Evolutionary conservation across 805 yeast genomes (phyloP).

Genomic region (Maudiozyma bulderi): DNA sequence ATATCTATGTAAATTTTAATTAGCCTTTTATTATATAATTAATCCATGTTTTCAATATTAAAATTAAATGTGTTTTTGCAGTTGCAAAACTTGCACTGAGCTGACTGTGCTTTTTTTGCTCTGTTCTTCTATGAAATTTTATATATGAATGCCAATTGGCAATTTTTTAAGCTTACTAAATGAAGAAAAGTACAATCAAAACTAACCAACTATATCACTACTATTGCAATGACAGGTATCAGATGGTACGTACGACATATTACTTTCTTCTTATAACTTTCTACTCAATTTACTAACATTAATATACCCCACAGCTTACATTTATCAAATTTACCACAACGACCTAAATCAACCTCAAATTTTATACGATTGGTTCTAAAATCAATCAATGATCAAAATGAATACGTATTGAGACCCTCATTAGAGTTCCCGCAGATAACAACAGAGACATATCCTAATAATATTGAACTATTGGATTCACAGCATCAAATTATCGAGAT

Average conservation of each 20-base stretch:
- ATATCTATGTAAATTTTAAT: background rate
- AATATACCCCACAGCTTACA: slow-evolving; percentile 7
- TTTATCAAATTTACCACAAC: slow-evolving; percentile 16
- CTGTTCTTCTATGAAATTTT: background rate
- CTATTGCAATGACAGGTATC: too few species aligned
- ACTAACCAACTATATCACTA: too few species aligned
- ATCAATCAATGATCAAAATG: slow-evolving; percentile 12
- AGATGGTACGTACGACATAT: too few species aligned
- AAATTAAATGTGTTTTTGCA: background rate
- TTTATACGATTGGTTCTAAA: slow-evolving; percentile 13
- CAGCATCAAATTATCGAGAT: slow-evolving; percentile 10
- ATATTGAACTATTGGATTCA: slow-evolving; percentile 7
- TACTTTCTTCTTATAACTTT: background rate
- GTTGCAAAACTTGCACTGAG: background rate
- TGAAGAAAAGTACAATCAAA: too few species aligned
- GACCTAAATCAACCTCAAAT: slow-evolving; percentile 17
- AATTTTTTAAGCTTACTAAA: too few species aligned
- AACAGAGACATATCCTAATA: background rate
- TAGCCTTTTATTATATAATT: background rate
- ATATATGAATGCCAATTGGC: background rate
- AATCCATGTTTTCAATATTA: background rate
- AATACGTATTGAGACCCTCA: slow-evolving; percentile 6
- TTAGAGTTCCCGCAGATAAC: background rate
- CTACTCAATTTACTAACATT: slow-evolving; percentile 1
- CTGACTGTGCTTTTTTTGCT: background rate